Evolutionary conservation across 2,329 filamentous ascomycete genomes (phyloP), one percentile per base, ranked within the genome.

Genomic region (Cytospora schulzeri): DNA sequence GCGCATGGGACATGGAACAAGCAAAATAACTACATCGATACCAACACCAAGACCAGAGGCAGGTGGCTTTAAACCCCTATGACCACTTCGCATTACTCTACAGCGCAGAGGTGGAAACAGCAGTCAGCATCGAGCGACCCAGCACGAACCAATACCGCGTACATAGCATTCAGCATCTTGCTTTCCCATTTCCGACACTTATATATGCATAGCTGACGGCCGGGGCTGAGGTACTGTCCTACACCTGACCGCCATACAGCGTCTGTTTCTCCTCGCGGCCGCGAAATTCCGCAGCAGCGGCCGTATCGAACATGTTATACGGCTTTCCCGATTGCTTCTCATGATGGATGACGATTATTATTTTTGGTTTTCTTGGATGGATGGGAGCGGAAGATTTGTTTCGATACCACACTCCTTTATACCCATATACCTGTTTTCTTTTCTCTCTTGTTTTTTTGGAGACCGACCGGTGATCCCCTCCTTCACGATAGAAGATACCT

Each of bases 371-470:
- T 59, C 28, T 63, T 54, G 53, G 60, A 62, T 58, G 53, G 58
- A 48, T 54, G 17, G 54, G 35, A 64, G 53, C 57, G 50, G 55
- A 33, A 57, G 45, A 57, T 57, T 38, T 60, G 54, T 41, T 64
- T 64, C 51, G 62, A 64, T 66, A 66, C 54, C 62, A 67, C 62
- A 56, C 65, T 67, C 65, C 55, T 67, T 67, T 65, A 61, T 61
- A 60, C 62, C 62, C 57, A 56, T 53, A 56, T 60, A 53, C 54
- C 41, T 55, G 52, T 52, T 53, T 63, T 51, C 17, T 53, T 24
- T 22, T n/a, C 17, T 45, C n/a, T 48, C 8, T 12, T 17, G 6
- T 19, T 24, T 48, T 48, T n/a, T 59, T 57, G 62, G 52, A 35
- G 28, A 62, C 62, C 58, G 52, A 65, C 65, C 62, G 50, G 54